A percentile compares a stretch with the other conserved stretches of the same genome.
Conservation (phyloP, 106 monocot genomes). For the Dioscorea dumetorum region DNA sequence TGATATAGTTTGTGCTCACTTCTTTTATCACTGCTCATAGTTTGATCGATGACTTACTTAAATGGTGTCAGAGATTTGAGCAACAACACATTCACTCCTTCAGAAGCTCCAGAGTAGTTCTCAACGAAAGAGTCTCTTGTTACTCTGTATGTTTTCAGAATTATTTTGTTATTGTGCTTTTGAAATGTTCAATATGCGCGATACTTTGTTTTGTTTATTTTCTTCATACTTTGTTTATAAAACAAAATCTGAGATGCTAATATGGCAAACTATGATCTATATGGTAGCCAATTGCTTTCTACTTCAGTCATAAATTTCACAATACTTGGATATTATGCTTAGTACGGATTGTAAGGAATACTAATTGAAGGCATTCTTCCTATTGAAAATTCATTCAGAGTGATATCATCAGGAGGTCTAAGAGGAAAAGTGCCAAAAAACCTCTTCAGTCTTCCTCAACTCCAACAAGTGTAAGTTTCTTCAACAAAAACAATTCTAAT, state of each 20-base stretch:
- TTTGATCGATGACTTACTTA: no score
- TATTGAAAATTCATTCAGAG: slow-evolving; percentile 27
- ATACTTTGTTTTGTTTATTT: no score
- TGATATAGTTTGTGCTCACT: background rate
- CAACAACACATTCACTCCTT: slow-evolving; percentile 62
- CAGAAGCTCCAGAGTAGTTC: slow-evolving; percentile 63
- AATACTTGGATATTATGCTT: no score
- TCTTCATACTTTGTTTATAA: no score
- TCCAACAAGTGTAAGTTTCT: slow-evolving; percentile 73
- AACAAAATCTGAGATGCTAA: no score
- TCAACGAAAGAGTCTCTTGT: slow-evolving; percentile 34
- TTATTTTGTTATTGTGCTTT: background rate
- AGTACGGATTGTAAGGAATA: background rate
- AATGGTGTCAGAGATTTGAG: slow-evolving; percentile 61
- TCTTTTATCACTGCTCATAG: no score
- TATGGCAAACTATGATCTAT: no score
- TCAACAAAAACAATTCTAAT: background rate
- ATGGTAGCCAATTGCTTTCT: no score
- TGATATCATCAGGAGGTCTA: slow-evolving; percentile 46
- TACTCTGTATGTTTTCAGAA: slow-evolving; percentile 50
- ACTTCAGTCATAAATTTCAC: no score
- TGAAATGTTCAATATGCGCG: no score
- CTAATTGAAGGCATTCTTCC: slow-evolving; percentile 4
- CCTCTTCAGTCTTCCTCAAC: slow-evolving; percentile 36
- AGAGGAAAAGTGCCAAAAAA: slow-evolving; percentile 37